A percentile compares a stretch with the other conserved stretches of the same genome.
Evolutionary conservation across 371 early-diverging fungal genomes (phyloP).

Genomic region (Rhizopus delemar): DNA sequence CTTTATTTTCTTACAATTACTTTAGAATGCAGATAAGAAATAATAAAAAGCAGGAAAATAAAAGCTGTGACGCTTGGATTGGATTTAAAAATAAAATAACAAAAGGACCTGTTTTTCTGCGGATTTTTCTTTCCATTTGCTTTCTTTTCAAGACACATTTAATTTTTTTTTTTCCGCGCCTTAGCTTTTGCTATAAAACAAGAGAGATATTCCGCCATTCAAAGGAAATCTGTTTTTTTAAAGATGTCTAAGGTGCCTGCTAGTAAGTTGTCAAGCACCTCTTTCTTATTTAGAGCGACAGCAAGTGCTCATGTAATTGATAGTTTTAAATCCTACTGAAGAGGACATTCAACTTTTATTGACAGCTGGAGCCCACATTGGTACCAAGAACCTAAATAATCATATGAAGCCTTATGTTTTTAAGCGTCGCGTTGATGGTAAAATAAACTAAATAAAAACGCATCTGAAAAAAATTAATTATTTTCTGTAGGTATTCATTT

Average conservation of each 20-base stretch:
- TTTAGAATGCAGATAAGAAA: too few relatives aligned
- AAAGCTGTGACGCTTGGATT: too few relatives aligned
- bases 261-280: constrained; percentile 9
- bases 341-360: constrained; percentile 91
- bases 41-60: too few relatives aligned
- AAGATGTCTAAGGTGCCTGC: constrained; percentile 32
- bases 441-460: background rate
- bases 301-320: background rate
- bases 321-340: constrained; percentile 71
- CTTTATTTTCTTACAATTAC: too few relatives aligned
- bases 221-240: constrained; percentile 21
- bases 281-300: background rate
- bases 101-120: too few relatives aligned
- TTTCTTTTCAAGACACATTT: too few relatives aligned
- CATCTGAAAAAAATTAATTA: background rate
- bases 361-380: constrained; percentile 88
- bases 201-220: constrained; percentile 13
- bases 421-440: constrained; percentile 92
- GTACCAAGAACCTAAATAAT: constrained; percentile 87
- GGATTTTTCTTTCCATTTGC: too few relatives aligned
- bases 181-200: constrained; percentile 30
- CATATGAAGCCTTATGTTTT: constrained; percentile 90
- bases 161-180: constrained; percentile 14
- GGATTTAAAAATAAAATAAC: too few relatives aligned
- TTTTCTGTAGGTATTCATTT: constrained; percentile 44